Evolutionary conservation across 768 basidiomycete genomes (phyloP).

Genomic region (Calocybe cyanea): DNA sequence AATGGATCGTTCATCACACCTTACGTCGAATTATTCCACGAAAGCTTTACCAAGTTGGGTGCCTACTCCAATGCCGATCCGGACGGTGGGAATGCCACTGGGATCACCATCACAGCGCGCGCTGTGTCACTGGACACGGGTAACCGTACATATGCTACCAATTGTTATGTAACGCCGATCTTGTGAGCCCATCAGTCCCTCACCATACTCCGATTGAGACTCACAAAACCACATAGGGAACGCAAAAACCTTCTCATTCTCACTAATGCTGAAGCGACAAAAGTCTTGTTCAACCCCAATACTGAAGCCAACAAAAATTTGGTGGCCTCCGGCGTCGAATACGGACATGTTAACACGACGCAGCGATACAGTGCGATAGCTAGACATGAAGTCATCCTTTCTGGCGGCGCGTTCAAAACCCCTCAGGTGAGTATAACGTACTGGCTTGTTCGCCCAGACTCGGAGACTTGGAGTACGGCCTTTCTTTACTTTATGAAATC

Average conservation of each 20-base stretch:
- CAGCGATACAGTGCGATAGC: conserved; percentile 30
- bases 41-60: conserved; percentile 8
- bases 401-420: conserved; percentile 25
- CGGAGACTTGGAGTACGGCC: conserved; percentile 33
- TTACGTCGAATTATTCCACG: conserved; percentile 10
- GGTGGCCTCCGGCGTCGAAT: conserved; percentile 40
- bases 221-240: conserved; percentile 1
- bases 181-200: background rate
- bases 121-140: conserved; percentile 12
- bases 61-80: conserved; percentile 13
- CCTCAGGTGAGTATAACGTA: conserved; percentile 4
- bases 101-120: conserved; percentile 12
- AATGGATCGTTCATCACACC: conserved; percentile 10
- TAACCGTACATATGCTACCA: conserved; percentile 15
- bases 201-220: background rate
- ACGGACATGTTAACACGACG: conserved; percentile 22
- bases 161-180: conserved; percentile 13
- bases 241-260: conserved; percentile 30
- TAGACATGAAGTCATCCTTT: conserved; percentile 45
- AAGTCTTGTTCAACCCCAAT: conserved; percentile 12
- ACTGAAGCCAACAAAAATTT: conserved; percentile 1
- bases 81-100: conserved; percentile 9
- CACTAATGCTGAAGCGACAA: conserved; percentile 25
- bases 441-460: conserved; percentile 12
- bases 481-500: background rate